Percentiles rank a stretch among this genome's conserved stretches.
phyloP scores from a whole-genome alignment of 306 rosid species.

The Pyrus betulifolia region DNA sequence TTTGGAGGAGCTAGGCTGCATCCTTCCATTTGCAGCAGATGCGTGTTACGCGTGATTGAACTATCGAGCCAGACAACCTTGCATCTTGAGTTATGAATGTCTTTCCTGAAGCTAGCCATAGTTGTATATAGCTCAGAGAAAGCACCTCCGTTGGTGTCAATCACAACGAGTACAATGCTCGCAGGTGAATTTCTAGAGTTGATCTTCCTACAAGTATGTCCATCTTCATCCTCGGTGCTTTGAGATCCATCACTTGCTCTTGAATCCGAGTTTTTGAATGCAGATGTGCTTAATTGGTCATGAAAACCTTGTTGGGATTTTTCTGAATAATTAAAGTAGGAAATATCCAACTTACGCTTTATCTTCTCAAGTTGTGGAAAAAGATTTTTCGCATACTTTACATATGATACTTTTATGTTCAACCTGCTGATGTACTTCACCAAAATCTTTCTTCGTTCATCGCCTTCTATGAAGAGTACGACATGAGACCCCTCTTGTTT shows the following conservation, averaged over 20 bases:
- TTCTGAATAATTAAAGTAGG: constrained; percentile 9
- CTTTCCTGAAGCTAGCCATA: constrained; percentile 20
- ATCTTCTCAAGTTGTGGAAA: constrained; percentile 20
- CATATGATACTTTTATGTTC: constrained; percentile 23
- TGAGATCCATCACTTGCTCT: neutral
- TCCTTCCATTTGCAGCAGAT: constrained; percentile 4
- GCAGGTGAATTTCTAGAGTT: neutral
- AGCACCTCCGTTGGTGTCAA: constrained; percentile 18
- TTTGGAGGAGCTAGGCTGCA: constrained; percentile 19
- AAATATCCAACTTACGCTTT: constrained; percentile 11
- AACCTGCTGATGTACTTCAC: constrained; percentile 32
- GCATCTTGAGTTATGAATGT: constrained; percentile 20
- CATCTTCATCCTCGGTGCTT: neutral
- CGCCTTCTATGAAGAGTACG: constrained; percentile 21
- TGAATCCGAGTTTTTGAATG: constrained; percentile 9
- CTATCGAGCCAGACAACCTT: constrained; percentile 62
- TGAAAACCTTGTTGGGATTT: constrained; percentile 8
- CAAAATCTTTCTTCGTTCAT: constrained; percentile 14
- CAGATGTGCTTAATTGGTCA: constrained; percentile 11
- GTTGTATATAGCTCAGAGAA: constrained; percentile 5
- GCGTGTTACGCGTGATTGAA: constrained; percentile 13
- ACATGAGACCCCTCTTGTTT: constrained; percentile 41
- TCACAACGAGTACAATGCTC: constrained; percentile 18
- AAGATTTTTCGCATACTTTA: constrained; percentile 22
- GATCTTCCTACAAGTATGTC: constrained; percentile 2